Conservation (phyloP, 306 rosid genomes). For the Begonia peltatifolia region DNA sequence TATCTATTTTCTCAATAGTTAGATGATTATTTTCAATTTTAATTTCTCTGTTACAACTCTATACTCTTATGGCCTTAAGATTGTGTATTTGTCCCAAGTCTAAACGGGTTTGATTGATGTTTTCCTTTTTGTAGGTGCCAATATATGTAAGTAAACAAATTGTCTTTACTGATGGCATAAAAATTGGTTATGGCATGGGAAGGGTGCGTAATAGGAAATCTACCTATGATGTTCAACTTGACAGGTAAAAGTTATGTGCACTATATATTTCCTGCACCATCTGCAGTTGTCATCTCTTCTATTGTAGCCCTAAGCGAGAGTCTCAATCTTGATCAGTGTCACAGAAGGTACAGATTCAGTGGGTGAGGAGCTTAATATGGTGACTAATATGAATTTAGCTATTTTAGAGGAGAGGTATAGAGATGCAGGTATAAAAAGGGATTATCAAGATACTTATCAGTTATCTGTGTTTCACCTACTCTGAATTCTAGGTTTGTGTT, state of each 20-base stretch:
- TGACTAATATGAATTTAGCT: conserved; percentile 59
- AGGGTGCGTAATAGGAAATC: conserved; percentile 39
- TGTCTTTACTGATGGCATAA: conserved; percentile 66
- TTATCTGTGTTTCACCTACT: neutral
- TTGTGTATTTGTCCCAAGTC: too few species aligned
- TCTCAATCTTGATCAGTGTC: conserved; percentile 35
- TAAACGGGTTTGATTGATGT: neutral
- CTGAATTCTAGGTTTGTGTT: neutral
- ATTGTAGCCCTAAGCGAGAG: conserved; percentile 6
- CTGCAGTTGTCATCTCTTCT: conserved; percentile 3
- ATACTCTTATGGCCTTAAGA: too few species aligned
- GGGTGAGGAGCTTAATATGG: conserved; percentile 59
- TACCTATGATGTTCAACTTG: conserved; percentile 69
- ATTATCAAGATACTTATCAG: neutral
- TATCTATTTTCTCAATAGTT: neutral
- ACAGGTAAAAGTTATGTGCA: conserved; percentile 41
- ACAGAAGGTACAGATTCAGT: conserved; percentile 69
- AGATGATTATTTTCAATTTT: neutral
- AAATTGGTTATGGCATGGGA: conserved; percentile 64
- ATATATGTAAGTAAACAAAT: conserved; percentile 79
- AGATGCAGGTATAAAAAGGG: conserved; percentile 57
- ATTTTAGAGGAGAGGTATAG: conserved; percentile 65
- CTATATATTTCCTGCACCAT: conserved; percentile 3
- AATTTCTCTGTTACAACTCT: too few species aligned
- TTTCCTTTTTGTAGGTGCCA: conserved; percentile 66